Conservation (phyloP, 1,139 yeast genomes). For the Blastobotrys arbuscula region DNA sequence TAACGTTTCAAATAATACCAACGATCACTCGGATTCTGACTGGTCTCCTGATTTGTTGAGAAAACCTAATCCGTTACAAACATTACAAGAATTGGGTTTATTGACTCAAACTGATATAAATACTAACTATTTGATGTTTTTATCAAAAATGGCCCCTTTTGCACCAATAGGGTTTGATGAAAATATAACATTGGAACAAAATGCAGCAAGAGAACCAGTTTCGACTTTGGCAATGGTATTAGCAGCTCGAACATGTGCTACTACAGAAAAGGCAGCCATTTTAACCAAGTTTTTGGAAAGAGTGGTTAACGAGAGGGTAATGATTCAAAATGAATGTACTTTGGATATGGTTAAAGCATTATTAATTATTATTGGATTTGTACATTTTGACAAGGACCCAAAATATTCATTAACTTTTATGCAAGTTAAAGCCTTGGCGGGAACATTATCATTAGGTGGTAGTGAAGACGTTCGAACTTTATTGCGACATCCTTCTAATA, state of each 20-base stretch:
- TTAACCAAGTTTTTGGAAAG: slow-evolving; percentile 6
- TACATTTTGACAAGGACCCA: slow-evolving; percentile 6
- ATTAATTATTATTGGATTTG: not conserved
- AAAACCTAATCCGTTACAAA: slow-evolving; percentile 37
- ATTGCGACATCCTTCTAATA: not conserved
- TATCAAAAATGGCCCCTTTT: slow-evolving; percentile 37
- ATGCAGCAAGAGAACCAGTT: slow-evolving; percentile 4
- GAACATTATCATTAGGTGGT: not conserved
- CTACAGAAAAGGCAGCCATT: not conserved
- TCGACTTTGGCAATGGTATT: slow-evolving; percentile 8
- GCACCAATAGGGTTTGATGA: not conserved
- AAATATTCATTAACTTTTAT: slow-evolving; percentile 3
- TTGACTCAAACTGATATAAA: slow-evolving; percentile 31
- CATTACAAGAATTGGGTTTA: slow-evolving; percentile 35
- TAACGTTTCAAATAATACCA: not conserved
- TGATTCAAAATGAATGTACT: slow-evolving; percentile 3
- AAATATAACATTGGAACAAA: not conserved
- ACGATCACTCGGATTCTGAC: not conserved
- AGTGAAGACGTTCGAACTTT: not conserved
- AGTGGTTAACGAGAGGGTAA: slow-evolving; percentile 3
- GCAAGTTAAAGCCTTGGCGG: not conserved
- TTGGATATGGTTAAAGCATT: slow-evolving; percentile 6
- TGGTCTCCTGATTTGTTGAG: slow-evolving; percentile 3
- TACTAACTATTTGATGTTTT: slow-evolving; percentile 36
- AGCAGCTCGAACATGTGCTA: slow-evolving; percentile 1